A percentile compares a stretch with the other conserved stretches of the same genome.
phyloP scores from a whole-genome alignment of 805 yeast species.

The Zygosaccharomyces bisporus region DNA sequence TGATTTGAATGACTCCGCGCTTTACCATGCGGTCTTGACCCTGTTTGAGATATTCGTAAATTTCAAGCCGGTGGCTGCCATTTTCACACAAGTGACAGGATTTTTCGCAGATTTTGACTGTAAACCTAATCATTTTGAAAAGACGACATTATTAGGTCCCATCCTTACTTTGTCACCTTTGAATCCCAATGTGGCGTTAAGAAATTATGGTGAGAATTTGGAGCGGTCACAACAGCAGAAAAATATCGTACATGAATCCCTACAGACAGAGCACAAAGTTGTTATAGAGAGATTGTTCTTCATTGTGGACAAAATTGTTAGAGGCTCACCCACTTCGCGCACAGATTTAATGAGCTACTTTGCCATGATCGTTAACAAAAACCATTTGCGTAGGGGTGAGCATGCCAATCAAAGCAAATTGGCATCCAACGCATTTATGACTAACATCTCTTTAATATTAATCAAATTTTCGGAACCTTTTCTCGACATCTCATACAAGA shows the following conservation, averaged over 20 bases:
- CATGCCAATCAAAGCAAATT: slow-evolving; percentile 66
- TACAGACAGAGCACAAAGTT: slow-evolving; percentile 60
- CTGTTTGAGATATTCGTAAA: slow-evolving; percentile 55
- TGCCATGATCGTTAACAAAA: slow-evolving; percentile 68
- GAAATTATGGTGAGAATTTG: slow-evolving; percentile 41
- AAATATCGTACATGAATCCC: slow-evolving; percentile 50
- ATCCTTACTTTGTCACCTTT: slow-evolving; percentile 73
- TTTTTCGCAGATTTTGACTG: slow-evolving; percentile 46
- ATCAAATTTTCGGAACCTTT: slow-evolving; percentile 80
- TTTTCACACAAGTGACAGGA: slow-evolving; percentile 53
- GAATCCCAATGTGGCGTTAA: slow-evolving; percentile 46
- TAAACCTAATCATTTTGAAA: slow-evolving; percentile 54
- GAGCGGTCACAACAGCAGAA: slow-evolving; percentile 42
- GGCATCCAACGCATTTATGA: slow-evolving; percentile 78
- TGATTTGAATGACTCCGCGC: slow-evolving; percentile 46
- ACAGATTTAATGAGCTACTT: slow-evolving; percentile 62
- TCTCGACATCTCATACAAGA: slow-evolving; percentile 58
- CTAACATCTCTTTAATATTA: slow-evolving; percentile 65
- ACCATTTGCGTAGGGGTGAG: slow-evolving; percentile 83
- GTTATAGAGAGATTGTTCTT: slow-evolving; percentile 60
- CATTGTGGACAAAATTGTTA: slow-evolving; percentile 66
- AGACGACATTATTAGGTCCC: slow-evolving; percentile 69
- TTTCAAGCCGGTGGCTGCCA: slow-evolving; percentile 58
- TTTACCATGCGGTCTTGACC: slow-evolving; percentile 51
- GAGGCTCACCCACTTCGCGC: slow-evolving; percentile 69